These are phyloP conservation scores for Aureobasidium sp. DNA, from an alignment of 2,329 filamentous ascomycete genomes.

Conservation along the genomic window DNA sequence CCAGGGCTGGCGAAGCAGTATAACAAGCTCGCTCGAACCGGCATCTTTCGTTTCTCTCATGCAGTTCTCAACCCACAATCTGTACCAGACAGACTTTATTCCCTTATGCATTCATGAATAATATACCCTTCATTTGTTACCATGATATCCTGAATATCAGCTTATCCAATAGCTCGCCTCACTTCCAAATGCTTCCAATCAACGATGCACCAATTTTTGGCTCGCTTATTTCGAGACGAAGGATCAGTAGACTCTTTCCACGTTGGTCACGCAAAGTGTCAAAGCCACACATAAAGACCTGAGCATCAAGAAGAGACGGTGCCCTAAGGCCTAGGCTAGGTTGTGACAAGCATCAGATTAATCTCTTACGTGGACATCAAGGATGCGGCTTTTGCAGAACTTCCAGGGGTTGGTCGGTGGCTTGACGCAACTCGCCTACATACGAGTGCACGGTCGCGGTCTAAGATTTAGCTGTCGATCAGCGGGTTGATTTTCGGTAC, in stretches of 20 bases:
- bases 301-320: not conserved
- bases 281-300: not conserved
- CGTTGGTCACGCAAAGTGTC: not conserved
- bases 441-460: not conserved
- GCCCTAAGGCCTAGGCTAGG: not conserved
- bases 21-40: not conserved
- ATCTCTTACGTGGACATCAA: not conserved
- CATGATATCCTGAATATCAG: not conserved
- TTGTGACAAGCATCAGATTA: not conserved
- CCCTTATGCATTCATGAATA: conserved; percentile 5
- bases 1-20: not conserved
- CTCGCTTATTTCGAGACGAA: not conserved
- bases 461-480: not conserved
- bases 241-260: conserved; percentile 1
- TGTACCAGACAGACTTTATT: conserved; percentile 5
- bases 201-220: not conserved
- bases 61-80: not conserved
- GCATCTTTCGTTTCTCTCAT: not conserved
- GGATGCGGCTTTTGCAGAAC: not conserved
- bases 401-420: not conserved
- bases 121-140: not conserved
- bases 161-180: too few species aligned
- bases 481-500: not conserved
- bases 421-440: not conserved
- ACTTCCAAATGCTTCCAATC: not conserved